Evolutionary conservation across 352 stramenopile species (phyloP), one percentile per base, ranked within the genome.

Genomic region (Globisporangium canariense): DNA sequence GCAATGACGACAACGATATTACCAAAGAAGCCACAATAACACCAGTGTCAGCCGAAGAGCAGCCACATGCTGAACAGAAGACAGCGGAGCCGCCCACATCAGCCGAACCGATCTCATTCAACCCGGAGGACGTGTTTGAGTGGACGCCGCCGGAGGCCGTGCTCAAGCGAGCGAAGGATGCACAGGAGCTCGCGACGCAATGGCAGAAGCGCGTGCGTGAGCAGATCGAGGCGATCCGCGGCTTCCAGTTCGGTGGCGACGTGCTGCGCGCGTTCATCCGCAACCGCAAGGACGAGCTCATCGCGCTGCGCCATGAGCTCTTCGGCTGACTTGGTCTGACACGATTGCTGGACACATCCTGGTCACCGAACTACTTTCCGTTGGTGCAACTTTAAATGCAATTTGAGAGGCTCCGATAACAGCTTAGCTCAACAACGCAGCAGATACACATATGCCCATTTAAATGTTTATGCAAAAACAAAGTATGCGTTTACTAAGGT

Each of bases 81-180:
- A 5, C 25, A 30, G 13, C 18, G 25, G 47, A 59, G 51, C 14
- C 46, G 13, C 4, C 51, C 7, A 2, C 36, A 30, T 20, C 60
- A 9, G 18, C 9, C n/a, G 45, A 53, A 47, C 62, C 40, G 55
- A 59, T 22, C 36, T 64, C 46, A 65, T 80, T 83, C 45, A 69
- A 89, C 64, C 62, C 83, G 0, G 77, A 86, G 20, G 62, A 72
- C 5, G 73, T 91, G 51, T 91, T 91, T 58, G 83, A 90, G 67
- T 91, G 83, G 83, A 64, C 43, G 4, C 79, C 83, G 22, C 67
- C 68, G 1, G 11, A 69, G 3, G 66, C 69, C 13, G 38, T 56
- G 2, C 16, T 54, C 2, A 72, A 71, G 45, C 18, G 53, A 4
- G 60, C 25, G 22, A 14, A 56, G 30, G 50, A 43, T 10, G 51